Base-by-base conservation (phyloP, 2,329 filamentous ascomycete genomes). In the Raffaelea ambrosiae region DNA sequence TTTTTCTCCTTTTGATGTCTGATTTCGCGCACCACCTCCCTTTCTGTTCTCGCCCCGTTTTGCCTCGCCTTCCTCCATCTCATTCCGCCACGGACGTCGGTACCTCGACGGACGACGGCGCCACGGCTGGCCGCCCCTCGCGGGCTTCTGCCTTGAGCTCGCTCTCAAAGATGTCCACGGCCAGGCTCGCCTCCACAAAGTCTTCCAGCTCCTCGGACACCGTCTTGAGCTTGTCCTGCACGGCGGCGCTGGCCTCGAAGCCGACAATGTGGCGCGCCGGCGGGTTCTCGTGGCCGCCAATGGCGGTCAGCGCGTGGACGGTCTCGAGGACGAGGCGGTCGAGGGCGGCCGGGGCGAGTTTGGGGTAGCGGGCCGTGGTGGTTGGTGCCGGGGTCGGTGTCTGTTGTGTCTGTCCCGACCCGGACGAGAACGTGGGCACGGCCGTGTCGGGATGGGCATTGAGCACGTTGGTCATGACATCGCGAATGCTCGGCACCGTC, bases 171-270 rank as follows among this genome's bases (percentile, higher is more conserved):
- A 88, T 86, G 62, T 95, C 90, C 16, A 93, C 89, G 0, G 87
- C 84, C 54, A 85, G 74, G 59, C 89, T 96, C 22, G 89, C 84
- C 58, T 95, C 88, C 23, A 95, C 84, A 65, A 97, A 97, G 56
- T 97, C 93, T 64, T 97, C 93, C 48, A 97, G 69, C 68, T 97
- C 93, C 63, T 97, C 90, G 53, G 88, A 95, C 3, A 96, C 88
- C 2, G 89, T 96, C 70, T 94, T 95, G 48, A 98, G 70, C 68
- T 97, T 97, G 67, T 97, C 93, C 63, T 91, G 94, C 36, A 97
- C 91, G 38, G 86, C 86, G 5, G 81, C 76, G 13, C 91, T 85
- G 1, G 88, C 91, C 64, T 97, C 93, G 47, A 85, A 81, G 0
- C 93, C 91, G 2, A 97, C 90, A 58, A 97, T 96, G 62, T 97